Conservation (phyloP, 495 filamentous ascomycete genomes). For the Penicillium psychrofluorescens region DNA sequence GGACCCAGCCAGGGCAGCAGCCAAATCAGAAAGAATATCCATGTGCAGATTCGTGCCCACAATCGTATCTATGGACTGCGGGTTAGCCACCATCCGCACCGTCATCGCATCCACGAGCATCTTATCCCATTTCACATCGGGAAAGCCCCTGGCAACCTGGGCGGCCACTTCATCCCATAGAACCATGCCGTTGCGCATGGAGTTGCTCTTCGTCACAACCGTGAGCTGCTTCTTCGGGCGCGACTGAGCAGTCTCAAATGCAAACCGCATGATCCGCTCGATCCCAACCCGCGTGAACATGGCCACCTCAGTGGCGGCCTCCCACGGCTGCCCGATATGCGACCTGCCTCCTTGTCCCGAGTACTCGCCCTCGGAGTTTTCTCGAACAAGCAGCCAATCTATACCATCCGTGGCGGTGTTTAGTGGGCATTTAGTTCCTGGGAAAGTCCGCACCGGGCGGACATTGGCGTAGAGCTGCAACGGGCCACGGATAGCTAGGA, state of each 20-base stretch:
- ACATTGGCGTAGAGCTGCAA: slow-evolving; percentile 47
- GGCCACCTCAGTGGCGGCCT: slow-evolving; percentile 39
- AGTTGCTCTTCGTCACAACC: slow-evolving; percentile 46
- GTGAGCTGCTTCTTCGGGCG: slow-evolving; percentile 36
- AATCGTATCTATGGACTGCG: slow-evolving; percentile 40
- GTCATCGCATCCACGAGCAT: slow-evolving; percentile 51
- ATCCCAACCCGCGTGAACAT: slow-evolving; percentile 42
- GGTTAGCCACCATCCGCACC: slow-evolving; percentile 40
- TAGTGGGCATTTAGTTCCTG: slow-evolving; percentile 36
- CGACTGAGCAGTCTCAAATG: slow-evolving; percentile 35
- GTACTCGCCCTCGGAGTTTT: slow-evolving; percentile 47
- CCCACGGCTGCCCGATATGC: slow-evolving; percentile 36
- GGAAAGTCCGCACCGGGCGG: slow-evolving; percentile 37
- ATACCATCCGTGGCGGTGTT: slow-evolving; percentile 26
- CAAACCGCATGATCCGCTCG: slow-evolving; percentile 43
- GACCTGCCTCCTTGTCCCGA: slow-evolving; percentile 41
- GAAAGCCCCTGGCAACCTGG: slow-evolving; percentile 32
- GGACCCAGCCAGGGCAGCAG: slow-evolving; percentile 39
- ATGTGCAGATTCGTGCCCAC: slow-evolving; percentile 46
- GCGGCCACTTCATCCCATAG: slow-evolving; percentile 41
- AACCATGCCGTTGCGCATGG: slow-evolving; percentile 43
- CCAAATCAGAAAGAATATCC: slow-evolving; percentile 46
- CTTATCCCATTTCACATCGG: slow-evolving; percentile 41
- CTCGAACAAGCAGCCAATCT: slow-evolving; percentile 44
- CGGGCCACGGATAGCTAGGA: slow-evolving; percentile 40